phyloP scores from a whole-genome alignment of 768 basidiomycete species.

The Tricholoma saponaceum region DNA sequence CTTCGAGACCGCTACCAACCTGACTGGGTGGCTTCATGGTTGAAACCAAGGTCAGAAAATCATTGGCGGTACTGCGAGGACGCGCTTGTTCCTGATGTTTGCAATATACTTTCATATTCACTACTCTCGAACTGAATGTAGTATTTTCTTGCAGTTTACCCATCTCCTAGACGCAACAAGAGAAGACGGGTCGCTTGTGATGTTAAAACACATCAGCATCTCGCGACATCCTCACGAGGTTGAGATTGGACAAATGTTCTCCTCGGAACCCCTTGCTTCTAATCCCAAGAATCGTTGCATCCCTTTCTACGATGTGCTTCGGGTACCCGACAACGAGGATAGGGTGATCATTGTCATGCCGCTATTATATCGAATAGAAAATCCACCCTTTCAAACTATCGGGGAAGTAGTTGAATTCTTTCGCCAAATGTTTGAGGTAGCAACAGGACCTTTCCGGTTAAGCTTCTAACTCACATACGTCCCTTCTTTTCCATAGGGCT shows the following conservation, averaged over 20 bases:
- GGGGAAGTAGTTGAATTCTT: constrained; percentile 30
- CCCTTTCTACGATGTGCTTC: constrained; percentile 20
- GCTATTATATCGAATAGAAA: constrained; percentile 7
- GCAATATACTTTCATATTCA: background rate
- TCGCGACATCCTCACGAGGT: constrained; percentile 21
- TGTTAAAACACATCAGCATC: constrained; percentile 19
- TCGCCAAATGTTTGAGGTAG: constrained; percentile 27
- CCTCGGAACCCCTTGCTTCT: constrained; percentile 3
- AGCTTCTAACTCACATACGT: background rate
- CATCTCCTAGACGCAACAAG: constrained; percentile 25
- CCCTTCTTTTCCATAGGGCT: constrained; percentile 17
- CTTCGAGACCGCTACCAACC: constrained; percentile 21
- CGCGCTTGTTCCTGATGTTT: background rate
- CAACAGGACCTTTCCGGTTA: background rate
- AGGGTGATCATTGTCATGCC: constrained; percentile 19
- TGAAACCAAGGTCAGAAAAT: background rate
- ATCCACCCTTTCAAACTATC: constrained; percentile 23
- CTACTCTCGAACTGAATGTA: background rate
- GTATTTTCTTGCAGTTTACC: background rate
- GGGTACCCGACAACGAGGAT: constrained; percentile 14
- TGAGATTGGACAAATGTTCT: constrained; percentile 22
- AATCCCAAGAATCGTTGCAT: constrained; percentile 25
- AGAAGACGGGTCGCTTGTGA: constrained; percentile 21
- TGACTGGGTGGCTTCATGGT: constrained; percentile 24
- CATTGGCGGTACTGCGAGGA: constrained; percentile 7